A percentile compares a stretch with the other conserved stretches of the same genome.
These are phyloP conservation scores for Coprinellus micaceus DNA, from an alignment of 768 basidiomycete species.

Conservation along the genomic window DNA sequence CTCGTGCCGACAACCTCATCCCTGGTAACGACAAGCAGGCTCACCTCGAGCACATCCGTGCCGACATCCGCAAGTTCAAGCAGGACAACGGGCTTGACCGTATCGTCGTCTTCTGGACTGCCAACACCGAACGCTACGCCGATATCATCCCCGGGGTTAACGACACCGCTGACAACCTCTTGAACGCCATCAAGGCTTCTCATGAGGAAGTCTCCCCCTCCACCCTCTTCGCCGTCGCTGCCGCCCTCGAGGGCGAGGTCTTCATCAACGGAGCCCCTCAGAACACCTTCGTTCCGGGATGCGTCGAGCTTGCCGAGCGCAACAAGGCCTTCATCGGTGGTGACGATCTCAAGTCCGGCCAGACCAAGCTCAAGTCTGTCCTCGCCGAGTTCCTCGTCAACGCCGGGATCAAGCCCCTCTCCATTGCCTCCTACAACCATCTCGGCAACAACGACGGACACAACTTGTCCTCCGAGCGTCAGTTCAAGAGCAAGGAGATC, in stretches of 20 bases:
- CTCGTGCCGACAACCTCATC: slow-evolving; percentile 91
- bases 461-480: slow-evolving; percentile 84
- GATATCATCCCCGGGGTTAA: slow-evolving; percentile 93
- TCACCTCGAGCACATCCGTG: slow-evolving; percentile 88
- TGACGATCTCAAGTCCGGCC: slow-evolving; percentile 96
- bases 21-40: slow-evolving; percentile 82
- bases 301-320: slow-evolving; percentile 88
- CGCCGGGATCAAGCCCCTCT: slow-evolving; percentile 95
- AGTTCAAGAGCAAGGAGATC: slow-evolving; percentile 99
- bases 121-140: slow-evolving; percentile 97
- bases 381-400: slow-evolving; percentile 98
- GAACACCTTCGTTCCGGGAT: slow-evolving; percentile 98
- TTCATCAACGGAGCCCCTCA: slow-evolving; percentile 98
- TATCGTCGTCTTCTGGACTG: slow-evolving; percentile 96
- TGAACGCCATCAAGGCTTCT: slow-evolving; percentile 75
- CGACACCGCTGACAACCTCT: slow-evolving; percentile 86
- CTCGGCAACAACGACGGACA: slow-evolving; percentile 97
- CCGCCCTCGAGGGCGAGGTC: slow-evolving; percentile 91
- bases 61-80: slow-evolving; percentile 96
- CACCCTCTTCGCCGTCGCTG: slow-evolving; percentile 91
- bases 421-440: slow-evolving; percentile 98
- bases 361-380: slow-evolving; percentile 96
- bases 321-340: slow-evolving; percentile 92
- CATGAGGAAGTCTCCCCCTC: slow-evolving; percentile 96
- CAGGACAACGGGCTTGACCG: slow-evolving; percentile 75